phyloP scores from a whole-genome alignment of 2,329 filamentous ascomycete genomes.

The Arthrobotrys iridis region DNA sequence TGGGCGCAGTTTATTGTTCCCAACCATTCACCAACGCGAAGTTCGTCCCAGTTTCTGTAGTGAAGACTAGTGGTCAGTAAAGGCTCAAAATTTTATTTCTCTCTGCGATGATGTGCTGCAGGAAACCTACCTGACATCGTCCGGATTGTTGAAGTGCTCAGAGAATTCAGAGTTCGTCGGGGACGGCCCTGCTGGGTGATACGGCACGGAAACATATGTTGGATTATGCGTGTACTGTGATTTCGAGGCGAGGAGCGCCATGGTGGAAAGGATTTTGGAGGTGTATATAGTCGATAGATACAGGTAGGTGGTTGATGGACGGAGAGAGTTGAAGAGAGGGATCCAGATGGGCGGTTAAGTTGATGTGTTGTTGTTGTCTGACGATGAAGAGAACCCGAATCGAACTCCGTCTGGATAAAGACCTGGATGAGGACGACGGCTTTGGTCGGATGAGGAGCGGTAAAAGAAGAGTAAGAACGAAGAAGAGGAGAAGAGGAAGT shows the following conservation, averaged over 20 bases:
- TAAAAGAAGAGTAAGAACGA: not conserved
- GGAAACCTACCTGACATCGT: slow-evolving; percentile 57
- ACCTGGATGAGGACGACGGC: slow-evolving; percentile 9
- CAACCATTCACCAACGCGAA: slow-evolving; percentile 89
- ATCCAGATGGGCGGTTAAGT: not conserved
- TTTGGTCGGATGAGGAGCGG: not conserved
- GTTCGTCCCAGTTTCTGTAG: slow-evolving; percentile 77
- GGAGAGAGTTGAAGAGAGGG: not conserved
- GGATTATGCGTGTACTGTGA: slow-evolving; percentile 57
- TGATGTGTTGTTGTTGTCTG: not conserved
- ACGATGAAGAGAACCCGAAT: not conserved
- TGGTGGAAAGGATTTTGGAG: slow-evolving; percentile 18
- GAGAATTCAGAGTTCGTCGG: slow-evolving; percentile 59
- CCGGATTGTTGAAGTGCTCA: slow-evolving; percentile 55
- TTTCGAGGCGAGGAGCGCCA: slow-evolving; percentile 58
- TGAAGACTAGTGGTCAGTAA: slow-evolving; percentile 61
- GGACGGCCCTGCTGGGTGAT: slow-evolving; percentile 57
- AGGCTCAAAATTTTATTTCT: not conserved
- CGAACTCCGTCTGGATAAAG: too few species aligned
- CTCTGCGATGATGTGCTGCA: not conserved
- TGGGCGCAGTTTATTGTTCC: slow-evolving; percentile 90
- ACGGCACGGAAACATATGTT: slow-evolving; percentile 55
- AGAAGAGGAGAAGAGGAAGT: not conserved
- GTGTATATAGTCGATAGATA: slow-evolving; percentile 28
- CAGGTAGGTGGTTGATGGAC: not conserved